Percentiles rank a stretch among this genome's conserved stretches.
Evolutionary conservation across 305 asterid genomes (phyloP).

Genomic region (Solanum hybrid): DNA sequence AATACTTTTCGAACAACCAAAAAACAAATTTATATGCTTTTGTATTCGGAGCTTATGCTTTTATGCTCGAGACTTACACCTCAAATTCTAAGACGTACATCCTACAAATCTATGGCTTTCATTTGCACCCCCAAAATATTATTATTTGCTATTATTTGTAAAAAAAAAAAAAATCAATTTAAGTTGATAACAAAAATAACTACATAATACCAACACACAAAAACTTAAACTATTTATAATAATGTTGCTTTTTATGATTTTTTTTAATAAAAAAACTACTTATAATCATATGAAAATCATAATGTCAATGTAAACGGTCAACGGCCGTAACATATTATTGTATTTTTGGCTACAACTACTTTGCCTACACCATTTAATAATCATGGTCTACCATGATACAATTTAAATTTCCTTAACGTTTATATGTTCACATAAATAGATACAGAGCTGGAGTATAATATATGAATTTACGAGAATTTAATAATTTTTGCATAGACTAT

Average conservation of each 20-base stretch:
- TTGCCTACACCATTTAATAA: not conserved
- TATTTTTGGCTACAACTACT: not conserved
- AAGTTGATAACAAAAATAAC: not conserved
- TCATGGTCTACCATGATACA: not conserved
- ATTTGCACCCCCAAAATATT: not conserved
- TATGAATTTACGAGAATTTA: not conserved
- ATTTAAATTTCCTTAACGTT: not conserved
- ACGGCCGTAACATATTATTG: not conserved
- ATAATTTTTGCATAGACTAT: too few species aligned
- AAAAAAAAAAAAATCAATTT: not conserved
- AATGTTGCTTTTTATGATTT: not conserved
- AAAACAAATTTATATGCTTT: too few species aligned
- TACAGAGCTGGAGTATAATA: not conserved
- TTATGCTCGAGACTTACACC: not conserved
- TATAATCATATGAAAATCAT: not conserved
- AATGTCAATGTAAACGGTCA: not conserved
- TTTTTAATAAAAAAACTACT: not conserved
- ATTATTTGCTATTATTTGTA: not conserved
- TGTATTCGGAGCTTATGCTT: accelerated
- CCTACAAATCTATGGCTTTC: not conserved
- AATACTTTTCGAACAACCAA: too few species aligned
- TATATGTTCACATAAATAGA: not conserved
- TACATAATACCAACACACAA: not conserved
- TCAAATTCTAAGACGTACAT: too few species aligned
- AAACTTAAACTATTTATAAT: not conserved